These are phyloP conservation scores for Sclerotinia trifoliorum DNA, from an alignment of 2,329 filamentous ascomycete species.

Conservation along the genomic window DNA sequence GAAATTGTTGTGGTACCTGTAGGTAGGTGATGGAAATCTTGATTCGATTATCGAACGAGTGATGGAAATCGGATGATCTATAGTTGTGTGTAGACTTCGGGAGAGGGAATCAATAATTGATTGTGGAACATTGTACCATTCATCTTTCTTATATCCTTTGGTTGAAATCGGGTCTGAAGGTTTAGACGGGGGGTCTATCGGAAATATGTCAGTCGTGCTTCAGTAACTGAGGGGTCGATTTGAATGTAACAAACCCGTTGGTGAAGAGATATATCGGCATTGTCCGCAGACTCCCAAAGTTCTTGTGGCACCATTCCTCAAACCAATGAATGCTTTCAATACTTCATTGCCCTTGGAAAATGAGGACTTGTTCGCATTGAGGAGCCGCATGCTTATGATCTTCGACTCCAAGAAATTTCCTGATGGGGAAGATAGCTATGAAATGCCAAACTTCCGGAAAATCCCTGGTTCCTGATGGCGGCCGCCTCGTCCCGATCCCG, in stretches of 20 bases:
- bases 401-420: background rate
- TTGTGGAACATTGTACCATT: conserved; percentile 80
- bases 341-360: conserved; percentile 26
- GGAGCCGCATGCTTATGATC: conserved; percentile 32
- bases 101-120: conserved; percentile 73
- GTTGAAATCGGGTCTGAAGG: conserved; percentile 41
- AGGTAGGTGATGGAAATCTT: conserved; percentile 72
- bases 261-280: conserved; percentile 35
- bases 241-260: conserved; percentile 27
- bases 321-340: conserved; percentile 29
- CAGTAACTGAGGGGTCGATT: background rate
- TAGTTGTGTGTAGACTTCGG: conserved; percentile 82
- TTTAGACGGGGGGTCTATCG: background rate
- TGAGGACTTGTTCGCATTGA: conserved; percentile 24
- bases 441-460: background rate
- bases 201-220: conserved; percentile 4
- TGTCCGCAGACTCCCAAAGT: conserved; percentile 31
- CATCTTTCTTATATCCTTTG: conserved; percentile 64
- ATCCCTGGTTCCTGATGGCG: background rate
- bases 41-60: conserved; percentile 91
- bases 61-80: conserved; percentile 85
- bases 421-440: background rate
- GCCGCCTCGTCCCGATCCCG: background rate
- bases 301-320: conserved; percentile 28
- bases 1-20: conserved; percentile 73